Evolutionary conservation across 1,139 yeast genomes (phyloP).

Genomic region (Candida labiduridarum): DNA sequence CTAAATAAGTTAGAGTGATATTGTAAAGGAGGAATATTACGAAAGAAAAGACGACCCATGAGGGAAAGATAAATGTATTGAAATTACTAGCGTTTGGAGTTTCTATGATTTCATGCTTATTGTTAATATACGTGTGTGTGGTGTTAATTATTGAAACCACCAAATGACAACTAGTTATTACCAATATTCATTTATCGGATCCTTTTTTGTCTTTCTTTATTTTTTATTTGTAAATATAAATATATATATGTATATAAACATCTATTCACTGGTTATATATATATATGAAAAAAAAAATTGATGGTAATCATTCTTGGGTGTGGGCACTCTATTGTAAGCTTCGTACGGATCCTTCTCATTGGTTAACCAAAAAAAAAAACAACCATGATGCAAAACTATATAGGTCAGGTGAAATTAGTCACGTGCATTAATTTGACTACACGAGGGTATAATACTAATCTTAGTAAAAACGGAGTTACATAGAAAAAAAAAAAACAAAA

Average conservation of each 20-base stretch:
- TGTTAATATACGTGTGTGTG: background rate
- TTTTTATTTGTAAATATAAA: conserved; percentile 2
- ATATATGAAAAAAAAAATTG: background rate
- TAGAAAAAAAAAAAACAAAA: background rate
- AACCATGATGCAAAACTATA: background rate
- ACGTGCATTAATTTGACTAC: background rate
- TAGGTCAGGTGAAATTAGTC: background rate
- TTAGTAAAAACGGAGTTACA: background rate
- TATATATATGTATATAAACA: background rate
- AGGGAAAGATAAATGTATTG: background rate
- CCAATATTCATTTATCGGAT: background rate
- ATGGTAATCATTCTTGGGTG: background rate
- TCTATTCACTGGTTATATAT: background rate
- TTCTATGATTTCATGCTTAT: background rate
- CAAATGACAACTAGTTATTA: background rate
- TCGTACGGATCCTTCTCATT: conserved; percentile 1
- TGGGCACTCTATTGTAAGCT: conserved; percentile 1
- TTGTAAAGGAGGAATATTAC: background rate
- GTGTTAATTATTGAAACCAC: background rate
- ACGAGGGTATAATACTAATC: background rate
- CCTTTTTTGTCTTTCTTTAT: background rate
- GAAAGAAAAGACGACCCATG: background rate
- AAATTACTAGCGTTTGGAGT: background rate
- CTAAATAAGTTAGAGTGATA: conserved; percentile 10
- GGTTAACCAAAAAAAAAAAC: background rate